Evolutionary conservation across 2,329 filamentous ascomycete genomes (phyloP), one percentile per base, ranked within the genome.

Genomic region (Paecilomyces niveus): DNA sequence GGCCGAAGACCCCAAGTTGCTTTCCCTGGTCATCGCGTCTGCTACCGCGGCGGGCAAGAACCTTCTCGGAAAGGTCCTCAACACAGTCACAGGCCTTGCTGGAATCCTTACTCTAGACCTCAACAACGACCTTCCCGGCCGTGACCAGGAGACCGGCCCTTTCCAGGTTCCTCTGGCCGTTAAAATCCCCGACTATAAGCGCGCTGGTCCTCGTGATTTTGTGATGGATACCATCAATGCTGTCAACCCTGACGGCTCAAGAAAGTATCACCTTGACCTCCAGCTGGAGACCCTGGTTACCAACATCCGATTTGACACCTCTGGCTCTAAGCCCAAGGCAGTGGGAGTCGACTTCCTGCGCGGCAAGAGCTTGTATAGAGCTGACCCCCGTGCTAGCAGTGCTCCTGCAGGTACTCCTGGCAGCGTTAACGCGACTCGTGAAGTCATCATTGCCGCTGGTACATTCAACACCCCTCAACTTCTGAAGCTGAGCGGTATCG

Each of bases 381-480:
- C 79, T 2, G 75, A 76, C 59, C 76, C 78, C 1, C 74, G 70
- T 6, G 72, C 70, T 1, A 60, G 58, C 5, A 65, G 56, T 5
- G 54, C 59, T 3, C 49, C 58, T 22, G 39, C 45, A 1, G 78
- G 77, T 33, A 71, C 62, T 9, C 64, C 72, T 8, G 78, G 78
- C 18, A 71, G 69, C 52, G 74, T 73, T 13, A 70, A 66, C 24
- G 77, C 78, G 1, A 69, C 64, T 26, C 70, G 68, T 24, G 77
- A 80, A 62, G 73, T 79, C 15, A 77, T 80, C 58, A 55, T 79
- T 9, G 69, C 76, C 7, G 75, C 68, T 9, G 85, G 85, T 10
- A 78, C 83, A 0, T 87, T 84, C 70, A 85, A 87, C 70, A 82
- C 81, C 1, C 83, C 84, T 7, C 85, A 88, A 68, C 72, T 88